Evolutionary conservation across 805 yeast genomes (phyloP), one percentile per base, ranked within the genome.

Genomic region (Ogataea zsoltii): DNA sequence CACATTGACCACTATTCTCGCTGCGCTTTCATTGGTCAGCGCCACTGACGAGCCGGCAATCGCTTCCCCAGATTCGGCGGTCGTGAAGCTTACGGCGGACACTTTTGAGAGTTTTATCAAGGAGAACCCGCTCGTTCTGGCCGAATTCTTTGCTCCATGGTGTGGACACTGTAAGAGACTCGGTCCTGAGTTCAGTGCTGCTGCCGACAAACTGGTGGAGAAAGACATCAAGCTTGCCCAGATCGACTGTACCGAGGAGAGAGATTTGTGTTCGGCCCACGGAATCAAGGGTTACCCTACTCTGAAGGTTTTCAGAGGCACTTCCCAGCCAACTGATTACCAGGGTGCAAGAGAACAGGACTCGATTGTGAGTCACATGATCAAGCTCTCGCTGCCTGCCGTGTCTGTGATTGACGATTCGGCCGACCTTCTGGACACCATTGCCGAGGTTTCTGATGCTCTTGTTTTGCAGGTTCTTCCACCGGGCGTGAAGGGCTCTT

Each of bases 141-240:
- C 92, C 16, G 96, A 88, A 69, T 88, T 88, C 69, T 88, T 84
- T 66, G 96, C 96, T 14, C 96, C 97, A 65, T 92, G 98, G 97
- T 91, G 97, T 76, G 97, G 97, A 14, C 94, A 91, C 72, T 91
- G 97, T 77, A 89, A 91, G 74, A 78, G 77, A 40, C 71, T 88
- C 54, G 96, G 89, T 11, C 96, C 96, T 29, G 84, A 88, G 66
- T 87, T 76, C 56, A 72, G 81, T 42, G 67, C 77, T 56, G 96
- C 96, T 42, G 88, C 92, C 41, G 81, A 83, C 55, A 56, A 61
- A 15, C 74, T 87, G 62, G 74, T 73, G 38, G 78, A 73, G 41
- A 79, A 85, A 50, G 71, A 78, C 44, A 83, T 87, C 65, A 79
- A 80, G 58, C 72, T 88, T 60, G 95, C 89, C 38, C 96, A 88